A percentile compares a stretch with the other conserved stretches of the same genome.
phyloP scores from a whole-genome alignment of 148 eudicot species.

The Chenopodium quinoa region DNA sequence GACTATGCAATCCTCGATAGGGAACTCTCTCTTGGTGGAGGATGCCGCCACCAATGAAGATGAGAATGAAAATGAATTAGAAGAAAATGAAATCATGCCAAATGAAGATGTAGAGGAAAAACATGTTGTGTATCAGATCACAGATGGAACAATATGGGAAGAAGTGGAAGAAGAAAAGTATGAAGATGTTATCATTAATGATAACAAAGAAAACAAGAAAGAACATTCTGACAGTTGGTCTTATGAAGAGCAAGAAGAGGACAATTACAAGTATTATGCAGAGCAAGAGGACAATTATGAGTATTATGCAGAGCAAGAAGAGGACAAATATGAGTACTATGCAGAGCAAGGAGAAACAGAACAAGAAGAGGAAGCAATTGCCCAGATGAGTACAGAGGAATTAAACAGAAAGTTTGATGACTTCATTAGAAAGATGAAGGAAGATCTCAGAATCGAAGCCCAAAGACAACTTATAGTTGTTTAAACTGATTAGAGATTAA shows the following conservation, averaged over 20 bases:
- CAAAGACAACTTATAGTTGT: constrained; percentile 41
- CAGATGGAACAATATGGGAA: not conserved
- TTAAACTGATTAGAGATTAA: not conserved
- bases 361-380: constrained; percentile 29
- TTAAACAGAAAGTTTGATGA: constrained; percentile 73
- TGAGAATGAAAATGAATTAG: not conserved
- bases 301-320: constrained; percentile 8
- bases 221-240: not conserved
- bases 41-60: not conserved
- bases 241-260: constrained; percentile 9
- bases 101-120: constrained; percentile 8
- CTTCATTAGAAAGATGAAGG: constrained; percentile 71
- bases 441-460: constrained; percentile 58
- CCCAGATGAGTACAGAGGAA: constrained; percentile 57
- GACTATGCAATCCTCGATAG: constrained; percentile 4
- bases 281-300: constrained; percentile 28
- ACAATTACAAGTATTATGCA: not conserved
- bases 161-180: not conserved
- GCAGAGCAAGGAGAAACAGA: constrained; percentile 12
- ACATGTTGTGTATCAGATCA: not conserved
- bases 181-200: constrained; percentile 16
- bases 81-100: not conserved
- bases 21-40: constrained; percentile 4
- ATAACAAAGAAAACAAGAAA: constrained; percentile 3
- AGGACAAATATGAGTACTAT: constrained; percentile 17